Percentiles rank a stretch among this genome's conserved stretches.
Evolutionary conservation across 169 alveolate genomes (phyloP).

Genomic region (Neospora caninum): DNA sequence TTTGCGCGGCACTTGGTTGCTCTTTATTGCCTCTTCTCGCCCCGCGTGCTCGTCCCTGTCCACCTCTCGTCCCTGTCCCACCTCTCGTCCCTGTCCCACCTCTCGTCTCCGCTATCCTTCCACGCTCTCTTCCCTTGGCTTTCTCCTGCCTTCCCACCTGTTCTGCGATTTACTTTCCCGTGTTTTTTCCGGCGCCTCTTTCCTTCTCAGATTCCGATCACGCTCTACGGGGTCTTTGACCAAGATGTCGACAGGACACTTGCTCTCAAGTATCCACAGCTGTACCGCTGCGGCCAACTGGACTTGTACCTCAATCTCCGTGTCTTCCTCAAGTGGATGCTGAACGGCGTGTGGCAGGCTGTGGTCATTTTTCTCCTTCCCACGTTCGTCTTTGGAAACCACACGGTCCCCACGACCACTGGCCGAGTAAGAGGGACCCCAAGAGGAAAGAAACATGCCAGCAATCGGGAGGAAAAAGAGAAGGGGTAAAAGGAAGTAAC

Average conservation of each 20-base stretch:
- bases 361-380: slow-evolving; percentile 68
- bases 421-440: not conserved
- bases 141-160: too few relatives aligned
- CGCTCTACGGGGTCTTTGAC: slow-evolving; percentile 59
- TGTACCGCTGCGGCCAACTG: slow-evolving; percentile 39
- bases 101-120: too few relatives aligned
- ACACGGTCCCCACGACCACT: not conserved
- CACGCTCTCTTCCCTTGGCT: too few relatives aligned
- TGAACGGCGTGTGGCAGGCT: slow-evolving; percentile 77
- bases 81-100: too few relatives aligned
- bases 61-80: too few relatives aligned
- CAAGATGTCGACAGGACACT: slow-evolving; percentile 47
- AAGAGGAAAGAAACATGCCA: not conserved
- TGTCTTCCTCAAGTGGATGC: slow-evolving; percentile 66
- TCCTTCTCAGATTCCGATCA: slow-evolving; percentile 44
- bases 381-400: slow-evolving; percentile 31
- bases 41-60: too few relatives aligned
- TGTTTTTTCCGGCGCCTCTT: too few relatives aligned
- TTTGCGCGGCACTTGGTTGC: too few relatives aligned
- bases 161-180: too few relatives aligned
- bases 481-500: too few relatives aligned
- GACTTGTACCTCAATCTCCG: slow-evolving; percentile 21
- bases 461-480: too few relatives aligned
- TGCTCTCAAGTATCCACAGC: slow-evolving; percentile 36
- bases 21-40: too few relatives aligned